Base-by-base conservation (phyloP, 169 alveolate species). In the Eimeria praecox region DNA sequence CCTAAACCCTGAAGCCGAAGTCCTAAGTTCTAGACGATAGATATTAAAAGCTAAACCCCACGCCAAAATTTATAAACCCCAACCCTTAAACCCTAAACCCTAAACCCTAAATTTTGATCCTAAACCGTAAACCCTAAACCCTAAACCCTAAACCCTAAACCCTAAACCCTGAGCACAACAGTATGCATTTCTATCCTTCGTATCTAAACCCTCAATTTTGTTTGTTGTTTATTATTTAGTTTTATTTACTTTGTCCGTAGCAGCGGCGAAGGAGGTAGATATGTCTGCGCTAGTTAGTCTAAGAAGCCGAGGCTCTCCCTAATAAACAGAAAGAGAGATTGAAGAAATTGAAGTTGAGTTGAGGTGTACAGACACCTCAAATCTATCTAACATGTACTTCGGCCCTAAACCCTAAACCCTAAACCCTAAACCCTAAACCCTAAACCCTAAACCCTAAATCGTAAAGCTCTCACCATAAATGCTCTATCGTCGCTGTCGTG, bases 121-220 rank as follows among this genome's bases (percentile, higher is more conserved):
- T 64, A 64, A 64, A 64, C 75, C 75, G n/a, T 93, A 75, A 78
- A 71, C 80, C 85, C 62, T 46, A 77, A 35, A 83, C 52, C 38
- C 85, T 56, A 44, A 40, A 40, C 64, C 85, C 93, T 30, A 93
- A 66, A 33, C 54, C 92, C 20, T 90, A 42, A 80, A 40, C 20
- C 80, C 30, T 27, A 93, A 69, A 44, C 82, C 73, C 42, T 64
- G 18, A 64, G 18, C 75, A n/a, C n/a, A n/a, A n/a, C n/a, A n/a
- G n/a, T n/a, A n/a, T n/a, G n/a, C n/a, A n/a, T n/a, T n/a, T n/a
- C n/a, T n/a, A n/a, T n/a, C n/a, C n/a, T n/a, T n/a, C n/a, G n/a
- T n/a, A n/a, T 27, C 75, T 64, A 64, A 64, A 69, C 80, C 80
- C 80, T 69, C 80, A 49, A 12, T 49, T 8, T 8, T 49, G 56